Evolutionary conservation across 1,284 basidiomycete genomes (phyloP).

Genomic region (Apiotrichum montevideense): DNA sequence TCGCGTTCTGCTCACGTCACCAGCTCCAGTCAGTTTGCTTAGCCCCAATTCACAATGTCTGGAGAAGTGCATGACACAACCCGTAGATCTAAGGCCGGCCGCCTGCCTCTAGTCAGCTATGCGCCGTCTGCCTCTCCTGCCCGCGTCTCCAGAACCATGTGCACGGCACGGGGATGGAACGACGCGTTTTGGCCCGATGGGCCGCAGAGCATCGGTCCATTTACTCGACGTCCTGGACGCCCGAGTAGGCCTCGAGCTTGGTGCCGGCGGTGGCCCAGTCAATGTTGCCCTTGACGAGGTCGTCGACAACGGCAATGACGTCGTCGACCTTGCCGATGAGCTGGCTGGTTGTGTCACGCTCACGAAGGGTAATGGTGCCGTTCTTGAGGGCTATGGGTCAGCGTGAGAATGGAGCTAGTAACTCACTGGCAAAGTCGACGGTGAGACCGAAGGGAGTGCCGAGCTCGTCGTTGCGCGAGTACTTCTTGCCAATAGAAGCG

Average conservation of each 20-base stretch:
- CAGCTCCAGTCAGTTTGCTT: too few relatives aligned
- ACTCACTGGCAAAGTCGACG: constrained; percentile 92
- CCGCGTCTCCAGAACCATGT: too few relatives aligned
- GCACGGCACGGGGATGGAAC: too few relatives aligned
- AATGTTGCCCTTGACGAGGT: constrained; percentile 65
- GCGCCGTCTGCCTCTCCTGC: too few relatives aligned
- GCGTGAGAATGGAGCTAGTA: neutral
- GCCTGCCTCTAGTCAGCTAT: too few relatives aligned
- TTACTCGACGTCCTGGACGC: constrained; percentile 72
- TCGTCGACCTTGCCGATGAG: constrained; percentile 88
- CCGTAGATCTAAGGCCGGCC: too few relatives aligned
- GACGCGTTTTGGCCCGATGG: too few relatives aligned
- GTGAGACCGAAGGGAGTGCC: constrained; percentile 96
- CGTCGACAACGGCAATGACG: constrained; percentile 72
- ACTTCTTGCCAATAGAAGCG: constrained; percentile 91
- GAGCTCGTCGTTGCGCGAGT: constrained; percentile 95
- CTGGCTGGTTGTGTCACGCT: constrained; percentile 91
- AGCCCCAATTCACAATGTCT: too few relatives aligned
- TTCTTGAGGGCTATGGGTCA: constrained; percentile 64
- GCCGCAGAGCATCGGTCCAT: too few relatives aligned
- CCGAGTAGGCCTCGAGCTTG: constrained; percentile 73
- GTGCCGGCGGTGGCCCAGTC: constrained; percentile 73
- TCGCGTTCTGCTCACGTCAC: too few relatives aligned
- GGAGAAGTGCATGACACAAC: too few relatives aligned
- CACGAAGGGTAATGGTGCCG: constrained; percentile 80